Conservation (phyloP, 129 eudicot genomes). For the Solidago caesia region DNA sequence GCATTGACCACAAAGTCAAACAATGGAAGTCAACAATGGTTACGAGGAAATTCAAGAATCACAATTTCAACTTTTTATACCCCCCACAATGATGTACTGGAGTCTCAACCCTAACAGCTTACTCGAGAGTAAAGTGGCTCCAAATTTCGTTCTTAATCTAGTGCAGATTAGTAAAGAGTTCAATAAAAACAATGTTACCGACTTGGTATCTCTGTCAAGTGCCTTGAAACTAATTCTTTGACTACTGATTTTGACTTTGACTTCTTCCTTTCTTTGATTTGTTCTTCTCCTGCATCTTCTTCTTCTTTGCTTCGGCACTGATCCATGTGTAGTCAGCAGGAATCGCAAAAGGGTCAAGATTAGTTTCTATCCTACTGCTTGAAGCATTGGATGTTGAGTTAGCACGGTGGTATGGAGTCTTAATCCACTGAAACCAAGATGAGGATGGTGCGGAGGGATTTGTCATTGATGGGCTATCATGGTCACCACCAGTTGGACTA, state of each 20-base stretch:
- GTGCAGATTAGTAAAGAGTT: constrained; percentile 31
- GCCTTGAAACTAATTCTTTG: constrained; percentile 20
- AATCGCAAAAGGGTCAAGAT: constrained; percentile 74
- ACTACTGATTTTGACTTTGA: constrained; percentile 38
- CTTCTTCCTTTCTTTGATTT: constrained; percentile 66
- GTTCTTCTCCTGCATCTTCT: constrained; percentile 90
- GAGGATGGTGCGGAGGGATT: constrained; percentile 44
- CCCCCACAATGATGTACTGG: constrained; percentile 72
- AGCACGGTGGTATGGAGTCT: constrained; percentile 67
- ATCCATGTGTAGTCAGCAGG: constrained; percentile 85
- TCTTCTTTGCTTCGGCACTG: constrained; percentile 86
- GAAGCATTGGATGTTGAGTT: constrained; percentile 50
- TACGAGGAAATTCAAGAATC: constrained; percentile 45
- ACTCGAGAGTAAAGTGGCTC: constrained; percentile 30
- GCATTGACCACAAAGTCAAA: constrained; percentile 48
- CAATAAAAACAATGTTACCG: constrained; percentile 31
- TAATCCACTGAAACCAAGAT: constrained; percentile 96
- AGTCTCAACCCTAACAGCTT: constrained; percentile 36
- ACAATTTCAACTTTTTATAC: constrained; percentile 50
- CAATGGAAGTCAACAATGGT: constrained; percentile 32
- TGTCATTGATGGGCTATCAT: constrained; percentile 49
- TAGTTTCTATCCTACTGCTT: constrained; percentile 59
- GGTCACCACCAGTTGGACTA: constrained; percentile 64
- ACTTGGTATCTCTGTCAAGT: constrained; percentile 26
- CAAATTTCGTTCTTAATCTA: constrained; percentile 40